phyloP scores from a whole-genome alignment of 441 rosid genomes.

The Omphalea diandra region DNA sequence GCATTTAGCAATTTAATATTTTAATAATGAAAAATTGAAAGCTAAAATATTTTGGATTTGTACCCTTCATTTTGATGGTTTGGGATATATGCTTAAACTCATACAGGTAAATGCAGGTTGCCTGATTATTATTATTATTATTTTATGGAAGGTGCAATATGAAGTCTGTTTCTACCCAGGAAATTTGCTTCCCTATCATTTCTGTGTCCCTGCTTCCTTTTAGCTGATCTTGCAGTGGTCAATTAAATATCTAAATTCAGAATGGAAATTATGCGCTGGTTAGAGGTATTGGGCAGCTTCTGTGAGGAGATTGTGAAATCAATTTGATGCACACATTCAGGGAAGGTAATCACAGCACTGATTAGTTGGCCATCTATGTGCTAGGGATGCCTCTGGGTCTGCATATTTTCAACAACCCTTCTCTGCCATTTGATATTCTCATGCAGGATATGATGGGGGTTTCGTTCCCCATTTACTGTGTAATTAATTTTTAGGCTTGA shows the following conservation, averaged over 20 bases:
- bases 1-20: neutral
- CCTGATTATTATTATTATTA: neutral
- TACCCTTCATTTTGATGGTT: neutral
- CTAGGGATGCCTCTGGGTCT: no score
- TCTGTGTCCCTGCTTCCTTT: neutral
- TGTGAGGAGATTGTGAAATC: no score
- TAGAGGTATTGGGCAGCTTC: no score
- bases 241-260: neutral
- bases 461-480: no score
- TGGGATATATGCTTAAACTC: neutral
- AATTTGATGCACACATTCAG: no score
- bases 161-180: neutral
- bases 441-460: no score
- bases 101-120: neutral
- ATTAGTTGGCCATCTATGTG: no score
- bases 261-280: neutral
- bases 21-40: slow-evolving; percentile 2
- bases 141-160: neutral
- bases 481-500: no score
- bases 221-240: neutral
- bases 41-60: neutral
- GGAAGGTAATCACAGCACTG: no score
- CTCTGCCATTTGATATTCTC: no score
- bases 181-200: neutral
- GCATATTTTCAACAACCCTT: no score